A percentile compares a stretch with the other conserved stretches of the same genome.
phyloP scores from a whole-genome alignment of 495 filamentous ascomycete genomes.

The Thermothielavioides terrestris region DNA sequence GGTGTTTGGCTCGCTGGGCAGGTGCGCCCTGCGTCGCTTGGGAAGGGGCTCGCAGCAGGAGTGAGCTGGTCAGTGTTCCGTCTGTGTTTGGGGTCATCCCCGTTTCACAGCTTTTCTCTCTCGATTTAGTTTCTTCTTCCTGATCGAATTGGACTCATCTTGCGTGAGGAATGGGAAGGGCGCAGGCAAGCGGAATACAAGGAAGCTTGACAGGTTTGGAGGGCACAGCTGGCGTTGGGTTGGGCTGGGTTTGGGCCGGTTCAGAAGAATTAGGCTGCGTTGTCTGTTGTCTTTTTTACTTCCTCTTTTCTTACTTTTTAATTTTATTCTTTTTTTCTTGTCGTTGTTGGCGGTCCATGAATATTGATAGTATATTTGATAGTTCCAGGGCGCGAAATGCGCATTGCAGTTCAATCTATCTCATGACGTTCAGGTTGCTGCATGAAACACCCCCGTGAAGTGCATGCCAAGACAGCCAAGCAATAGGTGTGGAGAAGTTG shows the following conservation, averaged over 20 bases:
- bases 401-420: too few relatives aligned
- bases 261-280: too few relatives aligned
- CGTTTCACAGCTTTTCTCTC: neutral
- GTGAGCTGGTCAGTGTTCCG: too few relatives aligned
- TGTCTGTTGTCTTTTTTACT: neutral
- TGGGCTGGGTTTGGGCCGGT: too few relatives aligned
- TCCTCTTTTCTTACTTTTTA: neutral
- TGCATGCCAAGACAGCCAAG: constrained; percentile 10
- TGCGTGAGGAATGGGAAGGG: too few relatives aligned
- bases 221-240: too few relatives aligned
- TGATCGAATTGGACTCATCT: too few relatives aligned
- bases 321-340: neutral
- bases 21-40: neutral
- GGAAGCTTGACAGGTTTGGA: too few relatives aligned
- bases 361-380: too few relatives aligned
- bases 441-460: neutral
- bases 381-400: too few relatives aligned
- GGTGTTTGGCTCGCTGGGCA: neutral
- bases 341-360: too few relatives aligned
- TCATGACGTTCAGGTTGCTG: constrained; percentile 1
- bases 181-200: too few relatives aligned
- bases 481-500: constrained; percentile 10
- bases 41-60: neutral
- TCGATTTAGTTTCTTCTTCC: neutral
- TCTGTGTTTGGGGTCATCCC: neutral